phyloP scores from a whole-genome alignment of 345 rosid genomes.

The Jatropha curcas region DNA sequence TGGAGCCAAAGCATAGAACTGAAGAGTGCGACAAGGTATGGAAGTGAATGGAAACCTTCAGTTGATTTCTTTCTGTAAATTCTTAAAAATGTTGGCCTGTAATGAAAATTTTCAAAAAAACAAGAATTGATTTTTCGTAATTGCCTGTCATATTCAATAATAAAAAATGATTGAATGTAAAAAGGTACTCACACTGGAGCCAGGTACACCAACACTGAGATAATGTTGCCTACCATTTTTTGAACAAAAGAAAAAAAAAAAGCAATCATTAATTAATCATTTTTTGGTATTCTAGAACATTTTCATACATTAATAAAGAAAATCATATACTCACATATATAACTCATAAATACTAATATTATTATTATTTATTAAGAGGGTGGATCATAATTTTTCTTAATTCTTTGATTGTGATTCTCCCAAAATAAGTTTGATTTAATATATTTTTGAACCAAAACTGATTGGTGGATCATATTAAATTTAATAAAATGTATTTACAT shows the following conservation, averaged over 20 bases:
- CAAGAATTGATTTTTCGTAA: neutral
- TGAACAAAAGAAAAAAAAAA: neutral
- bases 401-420: no score
- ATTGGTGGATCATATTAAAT: no score
- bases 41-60: constrained; percentile 73
- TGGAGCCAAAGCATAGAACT: constrained; percentile 93
- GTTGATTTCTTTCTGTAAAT: constrained; percentile 72
- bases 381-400: neutral
- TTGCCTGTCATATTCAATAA: neutral
- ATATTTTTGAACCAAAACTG: no score
- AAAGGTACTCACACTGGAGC: constrained; percentile 76
- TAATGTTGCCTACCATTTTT: constrained; percentile 63
- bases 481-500: no score
- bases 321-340: neutral
- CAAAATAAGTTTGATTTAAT: no score
- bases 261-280: neutral
- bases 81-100: constrained; percentile 78
- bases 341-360: neutral
- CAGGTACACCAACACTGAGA: constrained; percentile 71
- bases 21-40: constrained; percentile 81
- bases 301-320: no score
- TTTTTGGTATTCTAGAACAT: neutral
- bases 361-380: neutral
- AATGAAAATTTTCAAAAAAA: neutral
- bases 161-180: neutral